These are phyloP conservation scores for Pseudoturritis turrita DNA, from an alignment of 345 rosid species.

Conservation along the genomic window DNA sequence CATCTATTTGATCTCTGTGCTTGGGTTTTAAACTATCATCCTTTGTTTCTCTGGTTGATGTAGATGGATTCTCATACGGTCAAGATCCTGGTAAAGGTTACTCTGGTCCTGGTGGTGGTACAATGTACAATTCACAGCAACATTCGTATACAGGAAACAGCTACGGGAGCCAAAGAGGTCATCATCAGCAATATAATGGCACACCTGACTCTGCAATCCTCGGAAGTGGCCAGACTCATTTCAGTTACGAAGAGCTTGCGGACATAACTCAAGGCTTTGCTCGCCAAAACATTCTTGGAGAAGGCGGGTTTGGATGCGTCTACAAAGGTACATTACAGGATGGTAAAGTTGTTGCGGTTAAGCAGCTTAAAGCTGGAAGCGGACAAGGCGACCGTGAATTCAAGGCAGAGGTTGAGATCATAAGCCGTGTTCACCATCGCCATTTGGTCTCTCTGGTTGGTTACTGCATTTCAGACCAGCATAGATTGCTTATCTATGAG, in stretches of 20 bases:
- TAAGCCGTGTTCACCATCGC: slow-evolving; percentile 90
- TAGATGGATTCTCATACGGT: slow-evolving; percentile 52
- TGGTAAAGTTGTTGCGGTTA: slow-evolving; percentile 72
- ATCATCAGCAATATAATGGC: slow-evolving; percentile 29
- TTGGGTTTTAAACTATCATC: background rate
- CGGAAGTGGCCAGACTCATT: slow-evolving; percentile 47
- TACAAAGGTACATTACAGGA: slow-evolving; percentile 53
- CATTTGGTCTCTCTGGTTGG: slow-evolving; percentile 93
- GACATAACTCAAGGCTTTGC: slow-evolving; percentile 78
- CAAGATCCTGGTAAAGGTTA: slow-evolving; percentile 34
- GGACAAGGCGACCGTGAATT: slow-evolving; percentile 96
- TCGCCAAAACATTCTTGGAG: slow-evolving; percentile 66
- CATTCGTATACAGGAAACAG: slow-evolving; percentile 35
- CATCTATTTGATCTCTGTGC: background rate
- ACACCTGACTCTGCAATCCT: slow-evolving; percentile 47
- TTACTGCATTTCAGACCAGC: slow-evolving; percentile 56
- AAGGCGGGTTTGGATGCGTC: slow-evolving; percentile 96
- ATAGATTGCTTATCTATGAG: slow-evolving; percentile 82
- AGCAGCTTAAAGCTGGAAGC: slow-evolving; percentile 88
- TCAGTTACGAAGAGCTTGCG: slow-evolving; percentile 68
- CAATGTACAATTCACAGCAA: slow-evolving; percentile 42
- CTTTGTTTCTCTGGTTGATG: slow-evolving; percentile 5
- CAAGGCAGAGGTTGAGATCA: slow-evolving; percentile 93
- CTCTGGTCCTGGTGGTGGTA: slow-evolving; percentile 31
- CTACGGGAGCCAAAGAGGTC: slow-evolving; percentile 43